Evolutionary conservation across 352 stramenopile genomes (phyloP), one percentile per base, ranked within the genome.

Genomic region (Pythium aristosporum): DNA sequence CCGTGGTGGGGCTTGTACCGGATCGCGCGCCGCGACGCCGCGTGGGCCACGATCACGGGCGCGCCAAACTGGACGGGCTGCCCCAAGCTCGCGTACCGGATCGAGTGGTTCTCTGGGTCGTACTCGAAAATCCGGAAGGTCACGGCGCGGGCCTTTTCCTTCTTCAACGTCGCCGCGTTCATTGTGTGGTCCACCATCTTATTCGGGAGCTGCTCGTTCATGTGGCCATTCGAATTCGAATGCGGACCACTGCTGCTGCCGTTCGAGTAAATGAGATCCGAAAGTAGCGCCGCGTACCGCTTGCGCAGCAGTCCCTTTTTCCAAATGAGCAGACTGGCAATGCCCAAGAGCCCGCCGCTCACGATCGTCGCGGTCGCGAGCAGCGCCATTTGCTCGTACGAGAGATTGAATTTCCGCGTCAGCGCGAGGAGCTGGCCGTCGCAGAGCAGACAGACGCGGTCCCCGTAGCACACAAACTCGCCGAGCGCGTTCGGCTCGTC

Each of bases 401-500:
- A 86, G n/a, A 92, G 59, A 56, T 92, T 92, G 47, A 89, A 84
- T 59, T 89, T 89, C 55, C 71, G 79, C 9, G 80, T 84, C 16
- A 92, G 67, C 18, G 83, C 78, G 0, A 92, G 71, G 12, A 92
- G 57, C 54, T 92, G 83, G 16, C 83, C 83, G 48, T 92, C 83
- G 61, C 83, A 90, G 16, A 92, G 68, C 54, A 92, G 80, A 39
- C 74, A 85, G 11, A 92, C 52, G 54, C 79, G 83, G 57, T 92
- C 80, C 21, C 83, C 83, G 41, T 90, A 92, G 71, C 83, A 86
- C 66, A 92, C 79, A 59, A 87, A 89, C 58, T 89, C 82, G 53
- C 59, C 37, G 10, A 58, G 25, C 44, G 58, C 64, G 23, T 64
- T 30, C 25, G 25, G 56, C 8, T 61, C 60, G 18, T 57, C 36